Percentiles rank a stretch among this genome's conserved stretches.
phyloP scores from a whole-genome alignment of 1,284 basidiomycete genomes.

The Sanguinoderma infundibulare region DNA sequence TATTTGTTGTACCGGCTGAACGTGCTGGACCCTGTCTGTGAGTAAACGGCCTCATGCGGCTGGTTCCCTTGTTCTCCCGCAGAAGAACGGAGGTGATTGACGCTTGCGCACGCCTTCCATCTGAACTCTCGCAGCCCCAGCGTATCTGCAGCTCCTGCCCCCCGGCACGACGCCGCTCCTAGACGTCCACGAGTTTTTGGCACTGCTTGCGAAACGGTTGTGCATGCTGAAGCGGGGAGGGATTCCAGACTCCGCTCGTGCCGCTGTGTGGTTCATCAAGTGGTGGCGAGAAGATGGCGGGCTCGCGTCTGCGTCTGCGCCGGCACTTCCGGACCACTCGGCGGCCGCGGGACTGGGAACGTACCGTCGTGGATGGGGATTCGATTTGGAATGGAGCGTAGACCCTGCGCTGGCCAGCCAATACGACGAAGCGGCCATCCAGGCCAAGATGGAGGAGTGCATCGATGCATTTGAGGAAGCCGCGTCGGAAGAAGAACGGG shows the following conservation, averaged over 20 bases:
- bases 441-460: slow-evolving; percentile 71
- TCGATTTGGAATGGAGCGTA: slow-evolving; percentile 76
- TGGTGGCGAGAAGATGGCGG: slow-evolving; percentile 86
- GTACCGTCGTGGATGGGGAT: slow-evolving; percentile 69
- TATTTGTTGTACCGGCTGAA: slow-evolving; percentile 92
- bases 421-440: slow-evolving; percentile 46
- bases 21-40: slow-evolving; percentile 72
- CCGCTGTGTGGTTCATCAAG: slow-evolving; percentile 79
- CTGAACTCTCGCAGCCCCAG: slow-evolving; percentile 50
- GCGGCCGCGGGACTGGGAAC: slow-evolving; percentile 7
- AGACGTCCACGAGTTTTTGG: slow-evolving; percentile 69
- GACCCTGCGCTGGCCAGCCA: slow-evolving; percentile 35
- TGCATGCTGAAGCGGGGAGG: slow-evolving; percentile 85
- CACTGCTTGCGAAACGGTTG: slow-evolving; percentile 71
- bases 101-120: slow-evolving; percentile 12
- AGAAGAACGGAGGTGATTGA: slow-evolving; percentile 12
- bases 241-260: slow-evolving; percentile 67
- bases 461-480: slow-evolving; percentile 57
- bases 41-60: slow-evolving; percentile 33
- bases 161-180: slow-evolving; percentile 56
- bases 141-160: slow-evolving; percentile 70
- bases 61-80: slow-evolving; percentile 6
- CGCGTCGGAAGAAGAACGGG: slow-evolving; percentile 51
- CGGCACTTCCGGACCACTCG: slow-evolving; percentile 19
- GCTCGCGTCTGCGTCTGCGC: slow-evolving; percentile 41